phyloP scores from a whole-genome alignment of 176 grass and related monocot genomes.

The Avena atlantica region DNA sequence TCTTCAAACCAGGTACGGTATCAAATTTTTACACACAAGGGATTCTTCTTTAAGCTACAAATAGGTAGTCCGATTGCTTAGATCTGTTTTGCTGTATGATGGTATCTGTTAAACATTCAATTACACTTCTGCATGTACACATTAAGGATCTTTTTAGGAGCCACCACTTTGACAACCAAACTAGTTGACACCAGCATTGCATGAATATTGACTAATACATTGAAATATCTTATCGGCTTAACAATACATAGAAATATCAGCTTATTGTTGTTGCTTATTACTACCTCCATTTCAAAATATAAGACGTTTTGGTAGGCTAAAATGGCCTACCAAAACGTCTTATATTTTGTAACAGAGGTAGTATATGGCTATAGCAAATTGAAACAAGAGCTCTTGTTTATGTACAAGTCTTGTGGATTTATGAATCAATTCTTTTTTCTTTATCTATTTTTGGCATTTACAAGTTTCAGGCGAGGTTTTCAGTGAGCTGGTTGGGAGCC shows the following conservation, averaged over 20 bases:
- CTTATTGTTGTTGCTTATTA: neutral
- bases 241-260: neutral
- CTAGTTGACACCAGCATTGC: neutral
- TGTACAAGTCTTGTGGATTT: constrained; percentile 6
- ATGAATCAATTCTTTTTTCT: neutral
- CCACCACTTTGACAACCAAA: neutral
- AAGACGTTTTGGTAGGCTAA: no score
- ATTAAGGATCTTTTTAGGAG: neutral
- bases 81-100: neutral
- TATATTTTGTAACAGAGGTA: no score
- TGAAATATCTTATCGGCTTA: neutral
- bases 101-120: neutral
- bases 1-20: constrained; percentile 81
- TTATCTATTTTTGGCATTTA: constrained; percentile 14
- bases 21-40: neutral
- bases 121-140: constrained; percentile 21
- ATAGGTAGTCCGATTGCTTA: neutral
- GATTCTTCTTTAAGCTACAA: neutral
- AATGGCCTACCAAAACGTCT: no score
- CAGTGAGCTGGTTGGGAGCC: constrained; percentile 88
- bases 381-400: neutral
- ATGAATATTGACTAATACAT: neutral
- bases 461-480: constrained; percentile 70
- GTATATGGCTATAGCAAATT: neutral
- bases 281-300: no score